A percentile compares a stretch with the other conserved stretches of the same genome.
These are phyloP conservation scores for Aspergillus fischeri DNA, from an alignment of 2,329 filamentous ascomycete genomes.

Conservation along the genomic window DNA sequence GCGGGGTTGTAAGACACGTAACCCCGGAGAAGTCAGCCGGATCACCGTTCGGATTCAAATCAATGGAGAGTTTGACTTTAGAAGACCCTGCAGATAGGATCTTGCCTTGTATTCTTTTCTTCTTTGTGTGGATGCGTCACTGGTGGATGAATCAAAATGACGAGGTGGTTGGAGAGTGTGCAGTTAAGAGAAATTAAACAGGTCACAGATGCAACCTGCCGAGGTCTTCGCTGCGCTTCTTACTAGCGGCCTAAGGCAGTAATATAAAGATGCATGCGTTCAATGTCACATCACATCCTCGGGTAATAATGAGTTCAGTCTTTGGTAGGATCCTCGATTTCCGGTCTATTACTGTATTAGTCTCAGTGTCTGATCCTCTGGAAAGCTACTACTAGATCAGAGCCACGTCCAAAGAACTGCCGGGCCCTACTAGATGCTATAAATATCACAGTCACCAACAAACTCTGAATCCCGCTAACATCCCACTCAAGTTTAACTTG, in stretches of 20 bases:
- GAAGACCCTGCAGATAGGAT: background rate
- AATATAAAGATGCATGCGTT: background rate
- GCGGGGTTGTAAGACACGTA: background rate
- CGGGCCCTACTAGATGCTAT: background rate
- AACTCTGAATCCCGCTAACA: background rate
- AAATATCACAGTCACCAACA: background rate
- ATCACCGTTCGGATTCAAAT: background rate
- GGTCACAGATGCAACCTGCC: background rate
- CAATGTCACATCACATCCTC: background rate
- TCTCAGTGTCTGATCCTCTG: background rate
- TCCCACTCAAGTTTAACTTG: background rate
- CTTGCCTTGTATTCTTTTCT: background rate
- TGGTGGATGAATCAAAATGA: background rate
- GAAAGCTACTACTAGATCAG: background rate
- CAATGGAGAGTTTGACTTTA: background rate
- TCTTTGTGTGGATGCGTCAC: background rate
- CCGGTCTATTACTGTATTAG: background rate
- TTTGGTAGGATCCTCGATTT: background rate
- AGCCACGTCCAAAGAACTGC: background rate
- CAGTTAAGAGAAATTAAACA: background rate
- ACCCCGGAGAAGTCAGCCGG: background rate
- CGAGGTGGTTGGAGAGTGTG: background rate
- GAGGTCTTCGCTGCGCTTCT: background rate
- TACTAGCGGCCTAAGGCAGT: background rate
- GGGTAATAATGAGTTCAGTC: background rate